Evolutionary conservation across 2,329 filamentous ascomycete genomes (phyloP).

Genomic region (Alternaria atra): DNA sequence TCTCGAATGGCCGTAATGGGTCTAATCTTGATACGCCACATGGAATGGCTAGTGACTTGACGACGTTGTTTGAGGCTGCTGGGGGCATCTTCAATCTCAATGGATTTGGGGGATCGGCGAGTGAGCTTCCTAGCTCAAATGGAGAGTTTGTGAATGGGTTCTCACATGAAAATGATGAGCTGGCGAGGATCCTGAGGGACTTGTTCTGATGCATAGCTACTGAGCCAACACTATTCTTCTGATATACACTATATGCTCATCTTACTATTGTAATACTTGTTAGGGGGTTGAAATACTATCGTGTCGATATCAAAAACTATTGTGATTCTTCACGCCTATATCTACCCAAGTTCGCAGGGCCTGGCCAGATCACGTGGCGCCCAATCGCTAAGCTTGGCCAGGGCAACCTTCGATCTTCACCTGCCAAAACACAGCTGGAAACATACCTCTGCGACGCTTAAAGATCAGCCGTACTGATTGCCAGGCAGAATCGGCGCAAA

Average conservation of each 20-base stretch:
- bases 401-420: conserved; percentile 24
- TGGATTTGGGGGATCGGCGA: conserved; percentile 41
- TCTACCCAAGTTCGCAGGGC: not conserved
- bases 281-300: not conserved
- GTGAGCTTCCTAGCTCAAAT: conserved; percentile 47
- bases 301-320: not conserved
- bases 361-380: conserved; percentile 23
- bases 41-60: conserved; percentile 69
- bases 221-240: not conserved
- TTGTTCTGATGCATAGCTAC: conserved; percentile 58
- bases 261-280: not conserved
- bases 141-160: conserved; percentile 57
- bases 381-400: conserved; percentile 29
- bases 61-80: conserved; percentile 70
- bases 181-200: conserved; percentile 67
- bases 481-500: not conserved
- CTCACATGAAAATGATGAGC: conserved; percentile 67
- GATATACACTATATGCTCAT: not conserved
- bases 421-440: conserved; percentile 22
- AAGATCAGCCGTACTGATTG: conserved; percentile 9
- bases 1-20: conserved; percentile 50
- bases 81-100: conserved; percentile 56
- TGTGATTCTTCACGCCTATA: not conserved
- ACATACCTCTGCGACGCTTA: conserved; percentile 10
- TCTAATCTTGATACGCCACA: conserved; percentile 61